A percentile compares a stretch with the other conserved stretches of the same genome.
Evolutionary conservation across 2,329 filamentous ascomycete genomes (phyloP).

Genomic region (Botryotinia globosa): DNA sequence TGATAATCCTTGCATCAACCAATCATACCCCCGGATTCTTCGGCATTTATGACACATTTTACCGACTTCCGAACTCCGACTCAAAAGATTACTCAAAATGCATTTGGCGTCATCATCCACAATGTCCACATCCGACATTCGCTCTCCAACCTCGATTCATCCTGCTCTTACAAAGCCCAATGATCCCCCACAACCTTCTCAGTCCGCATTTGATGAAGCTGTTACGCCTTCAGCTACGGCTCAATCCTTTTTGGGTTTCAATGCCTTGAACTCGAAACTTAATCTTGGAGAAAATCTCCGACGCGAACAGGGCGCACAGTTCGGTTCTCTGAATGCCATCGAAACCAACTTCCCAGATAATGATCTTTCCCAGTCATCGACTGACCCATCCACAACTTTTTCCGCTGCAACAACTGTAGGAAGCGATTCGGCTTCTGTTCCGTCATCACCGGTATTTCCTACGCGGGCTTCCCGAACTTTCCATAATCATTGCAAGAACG

Average conservation of each 20-base stretch:
- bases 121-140: slow-evolving; percentile 45
- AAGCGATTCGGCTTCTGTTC: slow-evolving; percentile 32
- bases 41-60: neutral
- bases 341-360: slow-evolving; percentile 29
- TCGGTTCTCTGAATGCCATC: slow-evolving; percentile 42
- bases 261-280: slow-evolving; percentile 35
- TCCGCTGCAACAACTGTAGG: slow-evolving; percentile 36
- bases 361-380: slow-evolving; percentile 32
- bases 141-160: slow-evolving; percentile 51
- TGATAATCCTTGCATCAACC: neutral
- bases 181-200: slow-evolving; percentile 22
- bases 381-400: slow-evolving; percentile 19
- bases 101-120: slow-evolving; percentile 26
- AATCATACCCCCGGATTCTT: neutral
- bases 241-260: slow-evolving; percentile 28
- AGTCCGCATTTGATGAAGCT: slow-evolving; percentile 33
- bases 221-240: slow-evolving; percentile 24
- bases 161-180: slow-evolving; percentile 46
- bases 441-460: slow-evolving; percentile 33
- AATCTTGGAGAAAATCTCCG: slow-evolving; percentile 42
- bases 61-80: neutral
- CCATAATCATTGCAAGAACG: slow-evolving; percentile 36
- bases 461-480: slow-evolving; percentile 25
- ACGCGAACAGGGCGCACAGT: slow-evolving; percentile 44
- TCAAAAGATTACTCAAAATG: neutral